Evolutionary conservation across 2,329 filamentous ascomycete species (phyloP), one percentile per base, ranked within the genome.

Genomic region (Gremmenia infestans): DNA sequence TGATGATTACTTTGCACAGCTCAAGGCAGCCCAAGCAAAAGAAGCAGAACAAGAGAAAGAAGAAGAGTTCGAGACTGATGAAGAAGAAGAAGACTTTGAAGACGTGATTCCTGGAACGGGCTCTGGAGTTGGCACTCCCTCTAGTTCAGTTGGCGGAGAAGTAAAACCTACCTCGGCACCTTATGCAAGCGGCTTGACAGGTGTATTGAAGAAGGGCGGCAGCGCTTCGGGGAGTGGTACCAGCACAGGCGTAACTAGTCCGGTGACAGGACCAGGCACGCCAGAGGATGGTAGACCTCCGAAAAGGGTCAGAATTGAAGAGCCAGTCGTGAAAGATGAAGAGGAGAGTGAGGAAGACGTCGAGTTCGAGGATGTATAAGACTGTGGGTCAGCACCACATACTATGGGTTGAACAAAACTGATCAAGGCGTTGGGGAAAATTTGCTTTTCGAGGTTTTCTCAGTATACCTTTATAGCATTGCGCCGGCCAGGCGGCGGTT

Each of bases 1-100:
- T 59, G 85, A 86, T 54, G 82, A 83, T 53, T 83, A 88, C 55
- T 91, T 89, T 68, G 81, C 81, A 39, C 81, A 80, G 56, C 76
- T 91, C 17, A 85, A 84, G 63, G 80, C 78, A 5, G 82, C 85
- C 59, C 80, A 86, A 69, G 76, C 70, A 55, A 78, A 71, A 58
- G 79, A 73, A 63, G 73, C 71, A 6, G 72, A 76, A 15, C 74
- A 77, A 39, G 76, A 76, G 8, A 74, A 77, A 39, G 77, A 82
- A 28, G 79, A 77, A n/a, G 76, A 75, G 43, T 74, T 77, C 15
- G 77, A 79, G 53, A 74, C 75, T 1, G 76, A 77, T 23, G 73
- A 74, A 22, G 75, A 76, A 23, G 78, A 80, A 7, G 73, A 73
- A 6, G 72, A 72, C 47, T 80, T 80, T 56, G 78, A 79, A 61